Conservation (phyloP, 495 filamentous ascomycete genomes). For the Aspergillus nanangensis region DNA sequence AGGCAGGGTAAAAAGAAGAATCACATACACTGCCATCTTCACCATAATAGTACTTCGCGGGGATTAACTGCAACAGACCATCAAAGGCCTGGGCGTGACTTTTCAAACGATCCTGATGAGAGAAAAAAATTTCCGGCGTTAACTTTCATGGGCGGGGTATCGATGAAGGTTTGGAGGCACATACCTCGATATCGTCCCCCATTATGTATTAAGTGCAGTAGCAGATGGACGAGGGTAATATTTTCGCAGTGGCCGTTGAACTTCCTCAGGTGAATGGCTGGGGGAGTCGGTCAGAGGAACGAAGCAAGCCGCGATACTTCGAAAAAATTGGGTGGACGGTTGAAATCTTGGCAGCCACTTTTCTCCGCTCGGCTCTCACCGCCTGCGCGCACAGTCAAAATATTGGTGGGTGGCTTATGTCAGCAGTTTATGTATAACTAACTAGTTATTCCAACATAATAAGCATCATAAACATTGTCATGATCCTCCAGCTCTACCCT, state of each 20-base stretch:
- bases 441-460: too few relatives aligned
- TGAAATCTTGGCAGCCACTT: slow-evolving; percentile 35
- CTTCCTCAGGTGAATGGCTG: too few relatives aligned
- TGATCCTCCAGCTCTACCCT: too few relatives aligned
- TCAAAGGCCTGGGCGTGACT: slow-evolving; percentile 85
- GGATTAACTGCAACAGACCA: slow-evolving; percentile 86
- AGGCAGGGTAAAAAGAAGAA: slow-evolving; percentile 1
- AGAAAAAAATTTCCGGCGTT: slow-evolving; percentile 18
- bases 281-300: slow-evolving; percentile 11
- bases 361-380: slow-evolving; percentile 38
- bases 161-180: slow-evolving; percentile 13
- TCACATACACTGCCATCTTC: slow-evolving; percentile 77
- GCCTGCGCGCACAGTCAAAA: too few relatives aligned
- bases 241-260: too few relatives aligned
- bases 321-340: slow-evolving; percentile 38
- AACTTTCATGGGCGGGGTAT: slow-evolving; percentile 12
- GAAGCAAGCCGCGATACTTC: slow-evolving; percentile 19
- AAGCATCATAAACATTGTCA: too few relatives aligned
- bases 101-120: slow-evolving; percentile 67
- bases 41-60: slow-evolving; percentile 87
- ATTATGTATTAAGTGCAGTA: slow-evolving; percentile 10
- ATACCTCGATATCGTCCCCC: slow-evolving; percentile 47
- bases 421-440: too few relatives aligned
- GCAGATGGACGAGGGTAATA: slow-evolving; percentile 1
- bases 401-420: too few relatives aligned